These are phyloP conservation scores for Verticillium nonalfalfae DNA, from an alignment of 2,329 filamentous ascomycete species.

Conservation along the genomic window DNA sequence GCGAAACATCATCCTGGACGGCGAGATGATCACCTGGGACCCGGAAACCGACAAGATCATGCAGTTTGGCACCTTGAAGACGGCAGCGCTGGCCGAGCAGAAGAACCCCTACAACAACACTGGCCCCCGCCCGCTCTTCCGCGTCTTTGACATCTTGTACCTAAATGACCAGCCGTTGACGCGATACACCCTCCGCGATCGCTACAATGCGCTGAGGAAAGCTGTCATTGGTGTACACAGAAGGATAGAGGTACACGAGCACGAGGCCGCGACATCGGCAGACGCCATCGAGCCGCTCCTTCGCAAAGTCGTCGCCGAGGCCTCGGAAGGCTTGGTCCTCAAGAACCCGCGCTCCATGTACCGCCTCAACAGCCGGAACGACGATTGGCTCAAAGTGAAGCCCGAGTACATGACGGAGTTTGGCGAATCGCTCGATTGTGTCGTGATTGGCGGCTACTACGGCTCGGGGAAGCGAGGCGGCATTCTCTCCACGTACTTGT, in stretches of 20 bases:
- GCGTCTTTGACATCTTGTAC: constrained; percentile 86
- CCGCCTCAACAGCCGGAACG: constrained; percentile 79
- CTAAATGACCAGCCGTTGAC: constrained; percentile 78
- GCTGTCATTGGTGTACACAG: constrained; percentile 65
- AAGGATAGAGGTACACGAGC: constrained; percentile 76
- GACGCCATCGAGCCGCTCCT: constrained; percentile 74
- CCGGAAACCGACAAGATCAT: constrained; percentile 77
- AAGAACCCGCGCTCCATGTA: constrained; percentile 92
- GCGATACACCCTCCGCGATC: constrained; percentile 74
- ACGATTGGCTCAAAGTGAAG: constrained; percentile 98
- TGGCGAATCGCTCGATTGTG: constrained; percentile 84
- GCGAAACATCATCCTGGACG: constrained; percentile 83
- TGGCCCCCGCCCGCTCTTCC: constrained; percentile 69
- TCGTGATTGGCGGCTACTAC: constrained; percentile 89
- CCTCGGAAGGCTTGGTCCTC: constrained; percentile 83
- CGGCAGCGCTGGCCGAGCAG: constrained; percentile 75
- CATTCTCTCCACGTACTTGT: constrained; percentile 79
- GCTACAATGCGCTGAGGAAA: constrained; percentile 66
- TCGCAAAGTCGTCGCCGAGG: constrained; percentile 76
- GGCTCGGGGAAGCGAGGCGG: constrained; percentile 83
- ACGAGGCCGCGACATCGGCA: constrained; percentile 57
- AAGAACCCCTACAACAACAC: constrained; percentile 59
- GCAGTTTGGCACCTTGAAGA: constrained; percentile 88
- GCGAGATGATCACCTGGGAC: constrained; percentile 99
- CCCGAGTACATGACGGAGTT: constrained; percentile 98